Evolutionary conservation across 2,329 filamentous ascomycete genomes (phyloP).

Genomic region (Ophiocordyceps polyrhachis-furcata): DNA sequence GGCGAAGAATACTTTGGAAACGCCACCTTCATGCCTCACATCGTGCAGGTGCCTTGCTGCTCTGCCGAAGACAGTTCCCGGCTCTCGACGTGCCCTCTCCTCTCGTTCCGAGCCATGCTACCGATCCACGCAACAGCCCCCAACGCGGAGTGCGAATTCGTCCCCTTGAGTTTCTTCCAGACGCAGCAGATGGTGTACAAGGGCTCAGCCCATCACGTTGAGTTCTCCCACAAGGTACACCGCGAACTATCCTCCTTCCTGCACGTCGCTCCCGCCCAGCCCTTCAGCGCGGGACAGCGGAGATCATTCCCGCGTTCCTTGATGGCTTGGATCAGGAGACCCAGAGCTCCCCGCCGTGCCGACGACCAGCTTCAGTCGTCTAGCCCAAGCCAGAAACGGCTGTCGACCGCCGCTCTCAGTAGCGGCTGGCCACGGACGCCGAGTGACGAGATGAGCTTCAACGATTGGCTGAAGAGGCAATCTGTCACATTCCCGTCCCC

Average conservation of each 20-base stretch:
- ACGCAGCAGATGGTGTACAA: constrained; percentile 44
- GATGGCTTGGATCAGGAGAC: not conserved
- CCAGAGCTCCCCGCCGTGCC: not conserved
- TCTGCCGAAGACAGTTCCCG: constrained; percentile 1
- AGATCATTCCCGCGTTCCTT: not conserved
- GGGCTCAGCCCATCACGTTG: constrained; percentile 26
- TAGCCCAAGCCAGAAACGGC: constrained; percentile 4
- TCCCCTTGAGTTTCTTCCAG: constrained; percentile 46
- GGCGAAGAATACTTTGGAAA: constrained; percentile 25
- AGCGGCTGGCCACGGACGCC: constrained; percentile 1
- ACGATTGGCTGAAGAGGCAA: constrained; percentile 2
- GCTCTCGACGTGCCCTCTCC: constrained; percentile 14
- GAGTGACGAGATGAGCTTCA: constrained; percentile 3
- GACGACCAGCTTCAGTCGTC: not conserved
- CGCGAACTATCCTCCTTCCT: constrained; percentile 31
- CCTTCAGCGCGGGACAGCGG: not conserved
- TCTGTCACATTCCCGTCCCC: constrained; percentile 3
- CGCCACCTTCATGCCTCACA: constrained; percentile 22
- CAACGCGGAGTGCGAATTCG: constrained; percentile 35
- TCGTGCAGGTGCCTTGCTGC: constrained; percentile 24
- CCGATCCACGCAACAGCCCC: constrained; percentile 37
- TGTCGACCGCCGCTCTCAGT: constrained; percentile 1
- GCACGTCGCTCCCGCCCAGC: not conserved
- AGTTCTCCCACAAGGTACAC: constrained; percentile 41
- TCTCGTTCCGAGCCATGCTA: constrained; percentile 41